Evolutionary conservation across 2,329 filamentous ascomycete species (phyloP), one percentile per base, ranked within the genome.

Genomic region (Ophioceras dolichostomum): DNA sequence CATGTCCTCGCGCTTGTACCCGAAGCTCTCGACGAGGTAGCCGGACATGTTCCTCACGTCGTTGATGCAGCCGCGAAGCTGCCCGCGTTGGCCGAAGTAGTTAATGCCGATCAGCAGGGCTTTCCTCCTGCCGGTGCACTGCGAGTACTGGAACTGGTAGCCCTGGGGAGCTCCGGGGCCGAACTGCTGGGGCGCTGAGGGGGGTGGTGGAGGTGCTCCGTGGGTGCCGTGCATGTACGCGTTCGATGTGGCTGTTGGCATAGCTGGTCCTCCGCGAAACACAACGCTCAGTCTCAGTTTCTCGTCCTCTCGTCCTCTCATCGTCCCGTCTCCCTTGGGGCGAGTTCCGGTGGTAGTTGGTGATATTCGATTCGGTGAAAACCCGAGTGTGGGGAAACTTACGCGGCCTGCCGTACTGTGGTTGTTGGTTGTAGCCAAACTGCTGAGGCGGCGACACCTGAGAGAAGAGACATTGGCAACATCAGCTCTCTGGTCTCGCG

Each of bases 31-130:
- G 45, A 85, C 84, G 41, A 96, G 67, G 55, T 94, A 96, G 35
- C 73, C 72, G 17, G 87, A 94, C 86, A 96, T 94, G 64, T 95
- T 95, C 61, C 88, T 84, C 31, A 95, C 89, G 56, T 96, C 89
- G 55, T 96, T 95, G 66, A 95, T 95, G 54, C 89, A 96, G 32
- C 89, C 89, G 40, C 87, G 72, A 34, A 95, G 68, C 65, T 95
- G 84, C 20, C 88, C 88, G 40, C 84, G 77, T 61, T 95, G 88
- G 36, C 83, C 79, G 55, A 95, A 95, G 62, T 96, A 95, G 62
- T 95, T 95, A 67, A 95, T 94, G 39, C 89, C 89, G 48, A 95
- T 89, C 43, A 96, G 61, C 21, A 95, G 65, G 4, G 88, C 89
- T 64, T 95, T 95, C 54, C 88, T 70, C 49, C 79, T 76, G 32